Evolutionary conservation across 176 grass and related monocot genomes (phyloP), one percentile per base, ranked within the genome.

Genomic region (Musa acuminata): DNA sequence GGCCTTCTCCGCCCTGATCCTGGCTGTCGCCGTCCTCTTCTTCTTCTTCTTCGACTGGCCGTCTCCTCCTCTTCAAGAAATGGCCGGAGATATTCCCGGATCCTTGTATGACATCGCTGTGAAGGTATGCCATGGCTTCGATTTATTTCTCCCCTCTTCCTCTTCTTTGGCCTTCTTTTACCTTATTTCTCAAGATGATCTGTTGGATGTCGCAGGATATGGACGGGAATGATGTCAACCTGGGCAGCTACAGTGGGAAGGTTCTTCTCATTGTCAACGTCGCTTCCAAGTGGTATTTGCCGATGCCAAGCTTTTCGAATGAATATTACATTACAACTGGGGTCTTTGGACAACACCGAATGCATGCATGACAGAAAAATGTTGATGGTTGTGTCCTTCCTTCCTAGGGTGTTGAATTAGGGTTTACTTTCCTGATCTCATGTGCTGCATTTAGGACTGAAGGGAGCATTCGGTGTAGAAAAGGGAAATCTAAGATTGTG

Each of bases 261-360:
- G 83, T 89, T 72, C 87, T 96, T 63, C 84, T 96, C 55, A 86
- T 92, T 74, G 89, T 96, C 63, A 96, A 96, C 67, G 92, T 96
- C 54, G 92, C 92, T 63, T 96, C 92, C 1, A 57, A 86, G 72
- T 96, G 92, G 92, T 91, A 86, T 64, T 13, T 26, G 20, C 2
- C n/a, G 10, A 16, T 19, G 50, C 48, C 9, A 71, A 71, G 16
- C 10, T 25, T 27, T 2, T 65, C 25, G 0, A 43, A 43, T 43
- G 35, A 43, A 43, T 6, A 43, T 43, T 43, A 43, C 35, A 5
- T 43, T 43, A 43, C 35, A 43, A 43, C 4, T 43, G 35, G 0
- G 35, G 35, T 43, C 4, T 43, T 43, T 43, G 35, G 35, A 43
- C 35, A 43, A 6, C 35, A 43, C 35, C 35, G 3, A 8, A 60